Evolutionary conservation across 768 basidiomycete genomes (phyloP), one percentile per base, ranked within the genome.

Genomic region (Thelephora ganbajun): DNA sequence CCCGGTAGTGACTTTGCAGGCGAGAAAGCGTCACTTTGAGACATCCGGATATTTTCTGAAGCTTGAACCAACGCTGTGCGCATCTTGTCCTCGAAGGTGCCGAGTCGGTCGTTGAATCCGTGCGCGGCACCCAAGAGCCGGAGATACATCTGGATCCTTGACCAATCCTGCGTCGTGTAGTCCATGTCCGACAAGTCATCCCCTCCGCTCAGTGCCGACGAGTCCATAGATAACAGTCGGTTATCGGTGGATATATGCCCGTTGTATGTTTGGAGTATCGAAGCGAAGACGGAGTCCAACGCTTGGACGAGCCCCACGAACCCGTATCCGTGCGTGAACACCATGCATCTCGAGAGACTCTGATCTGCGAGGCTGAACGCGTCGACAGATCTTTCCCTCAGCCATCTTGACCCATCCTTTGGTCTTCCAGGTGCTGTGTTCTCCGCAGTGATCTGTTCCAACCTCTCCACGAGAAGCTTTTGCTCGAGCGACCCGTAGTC

Each of bases 261-360:
- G 12, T 74, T 77, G 70, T 77, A 80, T 44, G 63, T 65, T 39
- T 80, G 74, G 20, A 93, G 69, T 56, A 96, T 93, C 1, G 72
- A 66, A 23, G 74, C 66, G 51, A 96, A 69, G 49, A 83, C 76
- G 6, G 69, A 66, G 58, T 94, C 88, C 30, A 94, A 58, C 0
- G 88, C 76, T 33, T 75, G 70, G 18, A 97, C 69, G 14, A 94
- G 72, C 5, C 81, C 84, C 2, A 72, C 66, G 1, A 79, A 70
- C 5, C 83, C 94, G 59, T 89, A 97, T 0, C 94, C 94, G 58
- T 94, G 81, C 1, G 94, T 97, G 60, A 99, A 85, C 0, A 69
- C 67, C 35, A 74, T 67, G 59, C 85, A 90, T 20, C 93, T 74
- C 35, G 64, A 64, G 48, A 92, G 67, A 33, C 86, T 85, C 34